Evolutionary conservation across 1,139 yeast species (phyloP), one percentile per base, ranked within the genome.

Genomic region (Candida sojae): DNA sequence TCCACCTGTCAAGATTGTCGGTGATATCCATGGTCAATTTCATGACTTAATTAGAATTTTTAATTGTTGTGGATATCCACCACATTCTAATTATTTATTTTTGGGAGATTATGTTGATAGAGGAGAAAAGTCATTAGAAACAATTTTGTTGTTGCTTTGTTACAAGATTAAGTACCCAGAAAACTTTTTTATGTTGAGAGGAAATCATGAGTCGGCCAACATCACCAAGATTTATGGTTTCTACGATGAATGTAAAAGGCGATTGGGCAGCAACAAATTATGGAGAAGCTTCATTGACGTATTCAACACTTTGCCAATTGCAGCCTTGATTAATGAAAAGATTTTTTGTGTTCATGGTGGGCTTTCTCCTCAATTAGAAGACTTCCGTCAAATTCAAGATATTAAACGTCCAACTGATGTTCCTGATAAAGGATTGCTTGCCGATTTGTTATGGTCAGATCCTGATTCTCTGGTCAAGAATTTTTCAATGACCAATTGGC

Each of bases 31-130:
- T 68, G 98, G 99, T 17, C 99, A 93, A 66, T 93, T 86, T 67
- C 88, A 91, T 46, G 99, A 93, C 68, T 73, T 93, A 58, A 84
- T 93, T 55, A 81, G 98, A 56, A 79, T 93, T 57, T 93, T 93
- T 67, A 91, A 96, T 44, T 90, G 89, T 72, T 92, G 98, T 73
- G 99, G 98, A 23, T 93, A 90, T 69, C 99, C 99, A n/a, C 99
- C 99, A 2, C 83, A 88, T 53, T 83, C 97, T 17, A 93, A 93
- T 66, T 93, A 91, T 68, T 73, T 93, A 53, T 92, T 93, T 59
- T 68, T 93, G 48, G 99, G 99, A 12, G 99, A 93, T 67, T 93
- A 93, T 64, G 99, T 93, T 43, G 99, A 93, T 69, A 80, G 99
- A 56, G 99, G 99, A 42, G 91, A 92, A 67, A 97, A 93, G 67